Conservation (phyloP, 1,139 yeast genomes). For the Yamadazyma atmosphaerica region DNA sequence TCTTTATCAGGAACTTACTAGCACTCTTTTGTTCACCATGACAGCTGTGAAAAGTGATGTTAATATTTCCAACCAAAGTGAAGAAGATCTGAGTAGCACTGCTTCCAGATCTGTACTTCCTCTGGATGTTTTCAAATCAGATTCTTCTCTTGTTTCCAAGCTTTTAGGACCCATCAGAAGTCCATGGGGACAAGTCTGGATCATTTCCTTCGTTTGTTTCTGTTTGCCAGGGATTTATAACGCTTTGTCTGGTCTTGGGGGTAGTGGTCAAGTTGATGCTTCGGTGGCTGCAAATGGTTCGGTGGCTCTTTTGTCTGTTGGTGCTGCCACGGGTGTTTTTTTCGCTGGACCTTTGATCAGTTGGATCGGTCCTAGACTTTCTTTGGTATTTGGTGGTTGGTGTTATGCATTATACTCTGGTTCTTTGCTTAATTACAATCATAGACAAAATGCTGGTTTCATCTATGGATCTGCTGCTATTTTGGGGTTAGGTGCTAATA, state of each 20-base stretch:
- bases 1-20: neutral
- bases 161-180: constrained; percentile 4
- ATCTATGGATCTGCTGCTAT: constrained; percentile 59
- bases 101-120: neutral
- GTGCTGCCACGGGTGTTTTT: constrained; percentile 2
- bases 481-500: constrained; percentile 55
- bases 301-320: constrained; percentile 2
- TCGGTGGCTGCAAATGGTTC: constrained; percentile 30
- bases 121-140: too few species aligned
- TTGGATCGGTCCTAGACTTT: constrained; percentile 1
- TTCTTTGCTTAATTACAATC: constrained; percentile 13
- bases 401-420: constrained; percentile 1
- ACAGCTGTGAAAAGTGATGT: constrained; percentile 1
- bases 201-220: constrained; percentile 49
- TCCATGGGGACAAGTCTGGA: constrained; percentile 30
- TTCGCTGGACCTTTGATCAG: constrained; percentile 2
- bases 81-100: constrained; percentile 1
- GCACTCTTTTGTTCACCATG: neutral
- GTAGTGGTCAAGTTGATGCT: constrained; percentile 21
- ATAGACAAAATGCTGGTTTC: constrained; percentile 44
- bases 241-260: constrained; percentile 49
- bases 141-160: neutral
- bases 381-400: constrained; percentile 1
- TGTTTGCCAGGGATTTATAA: constrained; percentile 58
- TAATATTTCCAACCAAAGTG: neutral